A percentile compares a stretch with the other conserved stretches of the same genome.
phyloP scores from a whole-genome alignment of 768 basidiomycete genomes.

The Thelephora aurantiotincta region DNA sequence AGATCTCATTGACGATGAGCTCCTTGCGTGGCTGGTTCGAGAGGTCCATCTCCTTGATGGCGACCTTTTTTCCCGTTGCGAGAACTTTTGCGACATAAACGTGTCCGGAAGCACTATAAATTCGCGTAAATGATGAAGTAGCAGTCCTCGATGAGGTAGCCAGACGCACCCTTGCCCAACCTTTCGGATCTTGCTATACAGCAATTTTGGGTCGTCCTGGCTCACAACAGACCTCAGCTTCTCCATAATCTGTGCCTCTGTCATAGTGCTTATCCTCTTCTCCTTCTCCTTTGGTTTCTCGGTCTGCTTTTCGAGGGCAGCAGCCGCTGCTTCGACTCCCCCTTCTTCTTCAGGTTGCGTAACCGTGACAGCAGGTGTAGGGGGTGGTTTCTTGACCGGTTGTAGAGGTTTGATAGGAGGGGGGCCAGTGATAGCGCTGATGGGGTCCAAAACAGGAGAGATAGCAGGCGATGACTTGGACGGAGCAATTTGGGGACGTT shows the following conservation, averaged over 20 bases:
- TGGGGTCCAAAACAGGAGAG: constrained; percentile 30
- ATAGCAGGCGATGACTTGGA: constrained; percentile 26
- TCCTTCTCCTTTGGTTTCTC: constrained; percentile 51
- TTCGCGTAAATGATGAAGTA: neutral
- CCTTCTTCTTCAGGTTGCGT: constrained; percentile 29
- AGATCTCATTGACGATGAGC: constrained; percentile 92
- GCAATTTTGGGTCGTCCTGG: constrained; percentile 70
- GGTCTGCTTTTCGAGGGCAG: constrained; percentile 40
- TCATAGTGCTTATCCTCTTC: constrained; percentile 91
- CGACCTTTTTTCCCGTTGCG: constrained; percentile 74
- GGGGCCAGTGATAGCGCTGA: constrained; percentile 38
- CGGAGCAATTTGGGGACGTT: constrained; percentile 29
- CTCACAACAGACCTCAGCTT: constrained; percentile 84
- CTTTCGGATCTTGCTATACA: constrained; percentile 97
- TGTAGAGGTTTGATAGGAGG: constrained; percentile 65
- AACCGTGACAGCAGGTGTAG: constrained; percentile 32
- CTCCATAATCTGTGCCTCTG: constrained; percentile 97
- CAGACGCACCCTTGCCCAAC: constrained; percentile 87
- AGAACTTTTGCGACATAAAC: constrained; percentile 95
- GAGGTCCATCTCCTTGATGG: constrained; percentile 98
- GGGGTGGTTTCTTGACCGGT: constrained; percentile 44
- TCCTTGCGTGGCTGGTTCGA: constrained; percentile 93
- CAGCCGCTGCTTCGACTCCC: constrained; percentile 55
- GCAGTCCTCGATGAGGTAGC: neutral
- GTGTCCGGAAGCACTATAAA: constrained; percentile 86